Evolutionary conservation across 768 basidiomycete genomes (phyloP).

Genomic region (Pleurotus tuoliensis): DNA sequence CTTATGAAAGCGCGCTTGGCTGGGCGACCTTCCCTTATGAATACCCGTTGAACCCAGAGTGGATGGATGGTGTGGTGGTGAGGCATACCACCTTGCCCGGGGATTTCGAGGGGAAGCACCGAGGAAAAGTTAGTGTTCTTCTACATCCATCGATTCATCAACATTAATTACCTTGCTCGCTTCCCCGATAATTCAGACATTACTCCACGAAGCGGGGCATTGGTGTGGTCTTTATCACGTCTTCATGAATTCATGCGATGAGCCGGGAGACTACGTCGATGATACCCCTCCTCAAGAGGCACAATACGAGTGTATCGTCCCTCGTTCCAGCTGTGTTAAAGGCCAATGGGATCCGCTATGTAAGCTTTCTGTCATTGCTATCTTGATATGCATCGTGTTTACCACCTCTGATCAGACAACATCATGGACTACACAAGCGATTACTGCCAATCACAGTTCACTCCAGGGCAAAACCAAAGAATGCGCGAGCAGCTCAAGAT

Average conservation of each 20-base stretch:
- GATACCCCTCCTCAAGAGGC: conserved; percentile 4
- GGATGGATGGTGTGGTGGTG: conserved; percentile 1
- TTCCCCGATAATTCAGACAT: neutral
- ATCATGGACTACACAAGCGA: conserved; percentile 5
- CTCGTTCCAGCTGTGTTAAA: neutral
- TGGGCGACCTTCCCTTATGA: conserved; percentile 5
- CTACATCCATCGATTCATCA: too few relatives aligned
- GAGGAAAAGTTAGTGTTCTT: neutral
- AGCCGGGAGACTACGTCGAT: conserved; percentile 1
- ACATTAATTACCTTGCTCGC: neutral
- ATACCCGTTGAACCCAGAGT: neutral
- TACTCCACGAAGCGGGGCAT: conserved; percentile 1
- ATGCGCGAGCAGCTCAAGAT: conserved; percentile 4
- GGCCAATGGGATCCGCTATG: neutral
- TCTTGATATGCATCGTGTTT: neutral
- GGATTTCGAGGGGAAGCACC: neutral
- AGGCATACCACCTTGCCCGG: neutral
- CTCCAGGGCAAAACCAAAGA: neutral
- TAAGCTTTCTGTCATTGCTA: neutral
- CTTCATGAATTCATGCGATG: neutral
- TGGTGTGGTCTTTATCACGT: conserved; percentile 2
- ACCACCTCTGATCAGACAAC: neutral
- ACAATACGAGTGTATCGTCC: neutral
- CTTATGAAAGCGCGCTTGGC: neutral
- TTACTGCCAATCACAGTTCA: neutral